Percentiles rank a stretch among this genome's conserved stretches.
Conservation (phyloP, 768 basidiomycete genomes). For the Pisolithus orientalis region DNA sequence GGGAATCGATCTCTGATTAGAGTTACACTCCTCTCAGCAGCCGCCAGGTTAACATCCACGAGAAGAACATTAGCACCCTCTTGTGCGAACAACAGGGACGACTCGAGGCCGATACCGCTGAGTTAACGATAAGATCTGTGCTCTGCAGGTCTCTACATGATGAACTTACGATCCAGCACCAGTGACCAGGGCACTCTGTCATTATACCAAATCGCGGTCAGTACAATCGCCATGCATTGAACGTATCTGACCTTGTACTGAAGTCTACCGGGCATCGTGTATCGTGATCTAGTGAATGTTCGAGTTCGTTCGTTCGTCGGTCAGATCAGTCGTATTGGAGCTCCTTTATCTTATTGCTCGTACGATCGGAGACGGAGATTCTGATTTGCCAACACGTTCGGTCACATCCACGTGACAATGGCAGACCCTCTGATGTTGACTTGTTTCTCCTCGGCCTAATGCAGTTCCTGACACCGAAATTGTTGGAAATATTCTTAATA, state of each 20-base stretch:
- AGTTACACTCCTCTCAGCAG: slow-evolving; percentile 60
- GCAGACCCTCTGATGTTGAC: no score
- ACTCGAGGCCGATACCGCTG: slow-evolving; percentile 95
- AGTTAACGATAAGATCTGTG: slow-evolving; percentile 12
- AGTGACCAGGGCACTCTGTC: slow-evolving; percentile 72
- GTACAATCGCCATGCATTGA: background rate
- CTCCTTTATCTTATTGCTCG: no score
- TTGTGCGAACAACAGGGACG: slow-evolving; percentile 88
- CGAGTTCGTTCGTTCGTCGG: background rate
- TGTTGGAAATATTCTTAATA: no score
- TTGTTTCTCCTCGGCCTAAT: no score
- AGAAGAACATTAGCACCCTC: slow-evolving; percentile 92
- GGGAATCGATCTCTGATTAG: slow-evolving; percentile 63
- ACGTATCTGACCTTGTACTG: slow-evolving; percentile 47
- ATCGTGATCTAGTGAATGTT: background rate
- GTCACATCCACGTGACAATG: slow-evolving; percentile 2
- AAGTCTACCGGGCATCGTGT: slow-evolving; percentile 58
- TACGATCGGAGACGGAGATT: no score
- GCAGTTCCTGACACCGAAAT: no score
- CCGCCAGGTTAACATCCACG: slow-evolving; percentile 78
- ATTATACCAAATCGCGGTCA: slow-evolving; percentile 9
- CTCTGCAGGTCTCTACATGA: background rate
- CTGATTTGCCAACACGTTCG: background rate
- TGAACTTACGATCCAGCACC: slow-evolving; percentile 79
- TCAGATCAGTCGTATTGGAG: no score